phyloP scores from a whole-genome alignment of 2,329 filamentous ascomycete species.

The Nemania sp. region DNA sequence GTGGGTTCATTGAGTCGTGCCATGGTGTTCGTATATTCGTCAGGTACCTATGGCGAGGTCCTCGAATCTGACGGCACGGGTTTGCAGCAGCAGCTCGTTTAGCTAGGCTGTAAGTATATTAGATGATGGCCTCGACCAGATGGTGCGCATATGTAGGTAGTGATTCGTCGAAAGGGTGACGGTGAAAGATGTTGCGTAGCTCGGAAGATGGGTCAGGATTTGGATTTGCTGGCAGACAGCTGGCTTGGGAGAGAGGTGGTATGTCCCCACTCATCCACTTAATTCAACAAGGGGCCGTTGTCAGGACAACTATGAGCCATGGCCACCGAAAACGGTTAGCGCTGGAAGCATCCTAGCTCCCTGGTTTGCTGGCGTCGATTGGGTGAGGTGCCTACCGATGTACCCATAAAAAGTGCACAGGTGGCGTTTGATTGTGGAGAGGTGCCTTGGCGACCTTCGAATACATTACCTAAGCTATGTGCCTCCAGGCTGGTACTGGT shows the following conservation, averaged over 20 bases:
- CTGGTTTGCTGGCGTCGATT: too few species aligned
- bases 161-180: slow-evolving; percentile 2
- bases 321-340: not conserved
- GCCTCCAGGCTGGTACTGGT: too few species aligned
- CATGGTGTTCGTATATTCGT: slow-evolving; percentile 59
- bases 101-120: slow-evolving; percentile 17
- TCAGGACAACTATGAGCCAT: slow-evolving; percentile 20
- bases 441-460: too few species aligned
- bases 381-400: too few species aligned
- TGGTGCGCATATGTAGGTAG: slow-evolving; percentile 4
- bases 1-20: slow-evolving; percentile 79
- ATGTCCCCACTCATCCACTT: slow-evolving; percentile 12
- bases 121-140: not conserved
- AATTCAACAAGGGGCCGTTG: slow-evolving; percentile 20
- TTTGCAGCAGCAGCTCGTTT: slow-evolving; percentile 1
- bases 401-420: too few species aligned
- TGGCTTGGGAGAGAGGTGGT: slow-evolving; percentile 16
- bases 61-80: slow-evolving; percentile 15
- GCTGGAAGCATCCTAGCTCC: too few species aligned
- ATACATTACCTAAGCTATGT: too few species aligned
- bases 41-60: slow-evolving; percentile 23
- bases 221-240: slow-evolving; percentile 15
- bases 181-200: slow-evolving; percentile 15
- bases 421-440: too few species aligned
- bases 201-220: slow-evolving; percentile 21